Evolutionary conservation across 257 asterid genomes (phyloP), one percentile per base, ranked within the genome.

Genomic region (Nicotiana noctiflora): DNA sequence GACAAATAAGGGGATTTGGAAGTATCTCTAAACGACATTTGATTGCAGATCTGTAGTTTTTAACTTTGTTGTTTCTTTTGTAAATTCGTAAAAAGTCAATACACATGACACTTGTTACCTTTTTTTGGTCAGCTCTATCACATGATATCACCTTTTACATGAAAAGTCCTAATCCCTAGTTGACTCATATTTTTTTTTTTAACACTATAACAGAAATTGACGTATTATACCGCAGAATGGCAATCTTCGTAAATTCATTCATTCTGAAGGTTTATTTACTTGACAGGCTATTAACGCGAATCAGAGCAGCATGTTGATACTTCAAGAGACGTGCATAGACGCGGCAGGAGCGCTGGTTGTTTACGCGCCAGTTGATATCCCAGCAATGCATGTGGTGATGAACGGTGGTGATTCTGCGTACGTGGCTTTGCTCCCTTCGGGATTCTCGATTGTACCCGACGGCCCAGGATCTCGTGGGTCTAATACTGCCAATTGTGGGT

Each of bases 351-450:
- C 98, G 85, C 96, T 91, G 80, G 97, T 92, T 17, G 98, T 94
- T 44, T 94, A 94, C 90, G 98, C 98, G 75, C 98, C 98, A 10
- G 98, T 94, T n/a, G 98, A 94, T 84, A 93, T 94, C 21, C 98
- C 97, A 21, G 96, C 97, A 11, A 91, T 94, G 98, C 95, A 92
- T 79, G 92, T 88, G 68, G 98, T 93, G 77, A 94, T 94, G 98
- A 94, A 93, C 88, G 98, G 98, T 70, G 97, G 98, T 7, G 98
- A 94, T 86, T 94, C 98, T 0, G 93, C 94, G 17, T 90, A 91
- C 91, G 98, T 94, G 75, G 98, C 96, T 2, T 81, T 94, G 37
- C 95, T 94, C 0, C 98, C 98, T 0, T 96, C 99, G 2, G 99
- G 99, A 0, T 96, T 96, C 82, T 90, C 97, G 0, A 90, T 96